Base-by-base conservation (phyloP, 2,329 filamentous ascomycete genomes). In the Harringtonia aguacate region DNA sequence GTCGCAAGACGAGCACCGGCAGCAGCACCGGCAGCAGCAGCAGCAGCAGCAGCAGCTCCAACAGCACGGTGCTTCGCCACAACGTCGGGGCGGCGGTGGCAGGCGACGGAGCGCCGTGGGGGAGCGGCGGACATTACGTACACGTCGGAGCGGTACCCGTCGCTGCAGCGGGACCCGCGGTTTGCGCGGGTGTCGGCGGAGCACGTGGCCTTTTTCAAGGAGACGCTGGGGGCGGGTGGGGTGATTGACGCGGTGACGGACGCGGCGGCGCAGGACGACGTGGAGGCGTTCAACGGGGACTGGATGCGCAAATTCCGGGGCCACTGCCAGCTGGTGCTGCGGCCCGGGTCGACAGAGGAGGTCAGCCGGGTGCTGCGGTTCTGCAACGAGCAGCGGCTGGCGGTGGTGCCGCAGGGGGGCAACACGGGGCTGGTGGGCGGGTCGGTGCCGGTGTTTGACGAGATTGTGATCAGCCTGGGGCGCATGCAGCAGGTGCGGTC, bases 221-320 rank as follows among this genome's bases (percentile, higher is more conserved):
- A 78, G 18, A 66, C 95, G n/a, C 73, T 98, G 29, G 74, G 76
- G 39, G 78, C 82, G 30, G 85, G 84, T 30, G 88, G 87, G 2
- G 72, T 95, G 41, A 77, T 97, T 48, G 89, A 95, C 59, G 86
- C 86, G 41, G 74, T 95, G 44, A 86, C 79, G 4, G 64, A 77
- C 53, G 79, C 89, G 62, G 79, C 66, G 27, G 61, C 79, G 14
- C 67, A 72, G 3, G 84, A 86, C 55, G 92, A 97, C 59, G 73
- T 97, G 52, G 86, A 92, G 60, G 77, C 85, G 8, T 98, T 88
- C 73, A 98, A 98, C 65, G 79, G 81, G 59, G 92, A 98, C 67
- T 98, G 94, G 92, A 95, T 98, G 89, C 82, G 86, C 64, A 98
- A 98, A 67, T 98, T 95, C 69, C 81, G 86, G 48, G 94, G 92